A percentile compares a stretch with the other conserved stretches of the same genome.
Evolutionary conservation across 169 alveolate genomes (phyloP).

Genomic region (Cryptosporidium ubiquitum): DNA sequence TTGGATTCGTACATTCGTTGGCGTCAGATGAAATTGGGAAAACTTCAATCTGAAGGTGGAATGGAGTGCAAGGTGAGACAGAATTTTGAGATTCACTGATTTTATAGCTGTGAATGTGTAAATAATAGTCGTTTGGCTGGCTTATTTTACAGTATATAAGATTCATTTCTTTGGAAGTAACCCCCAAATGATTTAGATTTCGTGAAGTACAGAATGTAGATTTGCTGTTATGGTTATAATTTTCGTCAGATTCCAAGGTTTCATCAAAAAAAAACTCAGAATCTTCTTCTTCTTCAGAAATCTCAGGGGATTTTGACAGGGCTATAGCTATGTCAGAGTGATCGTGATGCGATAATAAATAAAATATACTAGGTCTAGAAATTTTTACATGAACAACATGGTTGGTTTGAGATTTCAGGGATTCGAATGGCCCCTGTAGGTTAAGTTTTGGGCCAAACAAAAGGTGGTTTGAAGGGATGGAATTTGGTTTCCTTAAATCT

Average conservation of each 20-base stretch:
- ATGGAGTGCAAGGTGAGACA: slow-evolving; percentile 44
- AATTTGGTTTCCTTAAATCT: slow-evolving; percentile 13
- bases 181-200: slow-evolving; percentile 3
- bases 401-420: slow-evolving; percentile 25
- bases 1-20: slow-evolving; percentile 1
- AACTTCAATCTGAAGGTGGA: slow-evolving; percentile 26
- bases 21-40: slow-evolving; percentile 8
- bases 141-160: slow-evolving; percentile 28
- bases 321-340: slow-evolving; percentile 58
- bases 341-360: slow-evolving; percentile 47
- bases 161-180: slow-evolving; percentile 25
- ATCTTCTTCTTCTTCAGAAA: slow-evolving; percentile 48
- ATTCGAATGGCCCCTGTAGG: slow-evolving; percentile 25
- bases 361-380: slow-evolving; percentile 44
- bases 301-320: slow-evolving; percentile 14
- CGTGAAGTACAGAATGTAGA: neutral
- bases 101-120: slow-evolving; percentile 40
- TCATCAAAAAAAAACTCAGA: slow-evolving; percentile 39
- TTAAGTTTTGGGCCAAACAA: slow-evolving; percentile 5
- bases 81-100: slow-evolving; percentile 61
- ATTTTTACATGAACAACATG: slow-evolving; percentile 2
- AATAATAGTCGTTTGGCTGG: slow-evolving; percentile 26
- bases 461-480: neutral
- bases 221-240: neutral
- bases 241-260: neutral